These are phyloP conservation scores for Kazachstania africana DNA, from an alignment of 805 yeast species.

Conservation along the genomic window DNA sequence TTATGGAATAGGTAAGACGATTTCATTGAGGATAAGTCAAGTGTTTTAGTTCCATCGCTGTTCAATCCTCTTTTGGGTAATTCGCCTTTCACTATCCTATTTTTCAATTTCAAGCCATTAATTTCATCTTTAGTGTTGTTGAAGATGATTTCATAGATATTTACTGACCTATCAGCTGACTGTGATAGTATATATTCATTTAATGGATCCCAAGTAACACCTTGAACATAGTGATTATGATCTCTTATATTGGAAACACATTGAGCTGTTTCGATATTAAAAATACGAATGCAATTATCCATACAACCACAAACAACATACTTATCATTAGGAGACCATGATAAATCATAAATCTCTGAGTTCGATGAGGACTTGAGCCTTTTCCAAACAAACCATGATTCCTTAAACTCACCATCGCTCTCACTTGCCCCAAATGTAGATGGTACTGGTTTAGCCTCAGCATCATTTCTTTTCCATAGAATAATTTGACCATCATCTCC, in stretches of 20 bases:
- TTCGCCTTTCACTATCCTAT: constrained; percentile 46
- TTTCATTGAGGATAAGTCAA: constrained; percentile 19
- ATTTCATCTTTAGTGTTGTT: constrained; percentile 2
- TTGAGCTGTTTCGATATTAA: constrained; percentile 13
- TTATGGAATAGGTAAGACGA: constrained; percentile 56
- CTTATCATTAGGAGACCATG: constrained; percentile 82
- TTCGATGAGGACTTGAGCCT: constrained; percentile 45
- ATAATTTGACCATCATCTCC: constrained; percentile 91
- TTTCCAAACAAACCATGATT: constrained; percentile 51
- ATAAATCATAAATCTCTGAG: constrained; percentile 75
- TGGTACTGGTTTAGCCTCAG: constrained; percentile 49
- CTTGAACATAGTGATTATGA: constrained; percentile 88
- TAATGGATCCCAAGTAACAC: constrained; percentile 90
- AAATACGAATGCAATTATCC: constrained; percentile 74
- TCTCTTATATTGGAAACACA: constrained; percentile 26
- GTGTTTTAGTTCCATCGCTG: constrained; percentile 3
- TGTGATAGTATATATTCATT: constrained; percentile 73
- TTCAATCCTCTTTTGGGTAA: constrained; percentile 37
- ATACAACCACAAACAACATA: constrained; percentile 80
- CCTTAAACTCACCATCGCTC: constrained; percentile 40
- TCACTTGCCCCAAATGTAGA: constrained; percentile 7
- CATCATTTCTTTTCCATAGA: constrained; percentile 58
- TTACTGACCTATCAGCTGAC: constrained; percentile 77
- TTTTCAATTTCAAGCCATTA: constrained; percentile 16
- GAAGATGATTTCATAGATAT: constrained; percentile 37